Evolutionary conservation across 352 stramenopile species (phyloP).

Genomic region (Globisporangium lucens): DNA sequence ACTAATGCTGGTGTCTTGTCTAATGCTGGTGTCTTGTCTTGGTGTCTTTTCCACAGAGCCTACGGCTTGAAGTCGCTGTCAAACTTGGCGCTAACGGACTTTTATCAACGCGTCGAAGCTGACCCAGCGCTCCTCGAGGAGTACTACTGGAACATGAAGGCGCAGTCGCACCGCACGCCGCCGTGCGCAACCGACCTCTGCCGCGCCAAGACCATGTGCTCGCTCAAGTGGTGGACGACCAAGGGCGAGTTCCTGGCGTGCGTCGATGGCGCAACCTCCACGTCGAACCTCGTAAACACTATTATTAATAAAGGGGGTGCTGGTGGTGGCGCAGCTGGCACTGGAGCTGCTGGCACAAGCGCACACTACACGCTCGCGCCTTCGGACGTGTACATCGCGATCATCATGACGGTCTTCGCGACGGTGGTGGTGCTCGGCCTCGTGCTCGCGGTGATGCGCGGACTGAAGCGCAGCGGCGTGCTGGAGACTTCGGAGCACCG

Average conservation of each 20-base stretch:
- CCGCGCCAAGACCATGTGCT: constrained; percentile 61
- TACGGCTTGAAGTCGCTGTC: constrained; percentile 63
- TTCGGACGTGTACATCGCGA: constrained; percentile 38
- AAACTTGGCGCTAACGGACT: constrained; percentile 31
- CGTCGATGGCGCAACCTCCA: constrained; percentile 29
- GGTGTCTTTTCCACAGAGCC: constrained; percentile 14
- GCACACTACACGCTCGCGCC: constrained; percentile 1
- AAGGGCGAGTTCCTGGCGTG: constrained; percentile 66
- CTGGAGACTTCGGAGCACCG: constrained; percentile 32
- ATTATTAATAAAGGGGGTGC: constrained; percentile 1
- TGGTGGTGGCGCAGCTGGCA: neutral
- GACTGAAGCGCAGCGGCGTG: constrained; percentile 35
- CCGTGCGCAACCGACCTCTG: constrained; percentile 48
- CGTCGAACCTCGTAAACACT: constrained; percentile 19
- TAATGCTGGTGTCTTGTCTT: neutral
- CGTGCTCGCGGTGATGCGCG: constrained; percentile 31
- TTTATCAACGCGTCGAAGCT: constrained; percentile 44
- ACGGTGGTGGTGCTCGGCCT: constrained; percentile 32
- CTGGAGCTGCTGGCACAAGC: neutral
- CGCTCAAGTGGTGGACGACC: constrained; percentile 80
- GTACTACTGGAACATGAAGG: constrained; percentile 88
- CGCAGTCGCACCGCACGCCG: constrained; percentile 43
- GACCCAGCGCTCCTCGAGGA: constrained; percentile 54
- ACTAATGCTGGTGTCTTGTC: neutral
- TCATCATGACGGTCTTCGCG: constrained; percentile 44